These are phyloP conservation scores for Metschnikowia reukaufii DNA, from an alignment of 805 yeast genomes.

Conservation along the genomic window DNA sequence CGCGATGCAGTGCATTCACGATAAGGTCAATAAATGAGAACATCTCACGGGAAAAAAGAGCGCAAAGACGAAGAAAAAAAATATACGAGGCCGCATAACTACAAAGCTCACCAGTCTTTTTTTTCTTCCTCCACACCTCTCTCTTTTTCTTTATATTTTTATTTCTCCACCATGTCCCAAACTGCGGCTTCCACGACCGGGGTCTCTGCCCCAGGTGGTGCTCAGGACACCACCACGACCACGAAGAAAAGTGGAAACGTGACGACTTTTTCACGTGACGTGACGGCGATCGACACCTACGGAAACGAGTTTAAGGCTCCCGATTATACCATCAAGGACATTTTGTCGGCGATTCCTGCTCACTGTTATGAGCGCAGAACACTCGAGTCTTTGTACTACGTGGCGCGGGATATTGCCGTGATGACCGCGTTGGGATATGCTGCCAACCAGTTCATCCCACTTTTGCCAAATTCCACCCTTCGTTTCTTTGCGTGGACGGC, in stretches of 20 bases:
- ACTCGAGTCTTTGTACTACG: slow-evolving; percentile 57
- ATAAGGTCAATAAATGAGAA: not conserved
- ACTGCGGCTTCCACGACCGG: slow-evolving; percentile 14
- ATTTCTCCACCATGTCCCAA: slow-evolving; percentile 13
- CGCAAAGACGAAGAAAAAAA: not conserved
- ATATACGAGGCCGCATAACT: not conserved
- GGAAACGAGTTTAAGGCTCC: slow-evolving; percentile 75
- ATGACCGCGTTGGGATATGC: slow-evolving; percentile 50
- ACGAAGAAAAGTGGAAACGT: slow-evolving; percentile 44
- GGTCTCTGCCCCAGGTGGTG: slow-evolving; percentile 4
- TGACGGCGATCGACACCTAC: slow-evolving; percentile 54
- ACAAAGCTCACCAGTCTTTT: not conserved
- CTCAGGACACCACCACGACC: slow-evolving; percentile 11
- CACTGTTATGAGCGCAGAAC: slow-evolving; percentile 70
- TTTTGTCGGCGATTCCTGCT: slow-evolving; percentile 68
- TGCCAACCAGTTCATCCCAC: slow-evolving; percentile 55
- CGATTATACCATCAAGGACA: slow-evolving; percentile 72
- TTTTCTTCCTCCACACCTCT: not conserved
- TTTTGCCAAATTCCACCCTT: slow-evolving; percentile 25
- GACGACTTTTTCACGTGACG: slow-evolving; percentile 36
- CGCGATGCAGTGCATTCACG: not conserved
- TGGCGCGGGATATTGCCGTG: slow-evolving; percentile 60
- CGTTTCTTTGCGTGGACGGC: slow-evolving; percentile 61
- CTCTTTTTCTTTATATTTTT: too few species aligned
- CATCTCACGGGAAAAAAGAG: not conserved